Conservation (phyloP, 2,329 filamentous ascomycete genomes). For the Fusarium nanum region DNA sequence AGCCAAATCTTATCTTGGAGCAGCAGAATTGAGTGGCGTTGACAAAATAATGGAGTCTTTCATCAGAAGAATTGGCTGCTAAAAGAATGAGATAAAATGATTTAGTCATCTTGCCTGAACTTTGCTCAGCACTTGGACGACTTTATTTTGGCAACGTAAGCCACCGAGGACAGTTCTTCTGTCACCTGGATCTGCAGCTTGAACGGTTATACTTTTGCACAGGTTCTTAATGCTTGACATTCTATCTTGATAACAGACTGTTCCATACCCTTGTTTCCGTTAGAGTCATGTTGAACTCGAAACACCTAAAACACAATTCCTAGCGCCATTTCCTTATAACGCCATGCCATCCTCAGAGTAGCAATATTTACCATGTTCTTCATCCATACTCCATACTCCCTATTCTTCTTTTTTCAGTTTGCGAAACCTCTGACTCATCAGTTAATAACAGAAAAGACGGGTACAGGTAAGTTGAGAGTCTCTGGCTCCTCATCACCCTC, state of each 20-base stretch:
- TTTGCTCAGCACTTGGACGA: rapidly evolving
- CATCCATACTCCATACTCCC: not conserved
- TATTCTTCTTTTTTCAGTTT: not conserved
- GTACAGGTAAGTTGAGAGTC: not conserved
- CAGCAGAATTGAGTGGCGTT: not conserved
- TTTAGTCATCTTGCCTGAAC: rapidly evolving
- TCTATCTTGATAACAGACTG: slow-evolving; percentile 35
- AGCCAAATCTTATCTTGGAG: not conserved
- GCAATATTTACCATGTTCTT: not conserved
- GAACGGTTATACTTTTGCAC: not conserved
- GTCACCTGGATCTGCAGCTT: not conserved
- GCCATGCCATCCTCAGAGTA: slow-evolving; percentile 5
- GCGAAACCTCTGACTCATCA: not conserved
- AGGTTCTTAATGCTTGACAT: not conserved
- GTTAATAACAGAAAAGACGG: not conserved
- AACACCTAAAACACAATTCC: slow-evolving; percentile 10
- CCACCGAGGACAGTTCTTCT: not conserved
- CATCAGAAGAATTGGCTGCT: not conserved
- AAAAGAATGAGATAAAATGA: not conserved
- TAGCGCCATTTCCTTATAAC: slow-evolving; percentile 30
- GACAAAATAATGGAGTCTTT: not conserved
- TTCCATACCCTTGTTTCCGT: slow-evolving; percentile 24
- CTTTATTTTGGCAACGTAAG: not conserved
- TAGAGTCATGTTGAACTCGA: slow-evolving; percentile 22
- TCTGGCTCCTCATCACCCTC: slow-evolving; percentile 16